Evolutionary conservation across 2,329 filamentous ascomycete species (phyloP), one percentile per base, ranked within the genome.

Genomic region (Colletotrichum destructivum): DNA sequence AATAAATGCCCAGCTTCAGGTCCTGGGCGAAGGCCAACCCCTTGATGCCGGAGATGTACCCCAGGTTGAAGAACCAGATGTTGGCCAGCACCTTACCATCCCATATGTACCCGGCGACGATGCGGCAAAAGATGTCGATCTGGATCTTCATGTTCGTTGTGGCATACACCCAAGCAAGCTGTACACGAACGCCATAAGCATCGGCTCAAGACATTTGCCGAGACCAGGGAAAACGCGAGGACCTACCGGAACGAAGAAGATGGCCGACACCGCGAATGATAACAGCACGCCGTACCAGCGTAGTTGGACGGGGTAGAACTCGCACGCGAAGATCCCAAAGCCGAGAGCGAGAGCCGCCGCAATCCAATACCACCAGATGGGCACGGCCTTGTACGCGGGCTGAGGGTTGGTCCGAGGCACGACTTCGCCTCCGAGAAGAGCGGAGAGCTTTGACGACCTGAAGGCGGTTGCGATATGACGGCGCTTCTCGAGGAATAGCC

Each of bases 1-100:
- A 79, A 74, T 85, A 84, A 4, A 84, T 79, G 0, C 83, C 86
- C 0, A 87, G 78, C 72, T 87, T 87, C 40, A 86, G 74, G 54
- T 87, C 85, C 67, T 82, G 80, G 0, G 82, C 80, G 72, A 85
- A 85, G 7, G 79, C 79, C 2, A 85, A 77, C 0, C 79, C 83
- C 66, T 86, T 84, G 63, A 81, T 81, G 54, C 81, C 81, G 2
- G 81, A 81, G 46, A 85, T 84, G 57, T 84, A 85, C 2, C 78
- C 81, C 46, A 81, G 64, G 51, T 82, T 78, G 46, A 81, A 81
- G 76, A 82, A 81, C 78, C 79, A 80, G 44, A 83, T 82, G 51
- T 82, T 82, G 59, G 76, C 80, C 44, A 81, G 76, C 0, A 83
- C 81, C 35, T 85, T 84, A 66, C 82, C 82, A n/a, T 84, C 82